These are phyloP conservation scores for Boletus mariae DNA, from an alignment of 1,284 basidiomycete species.

Conservation along the genomic window DNA sequence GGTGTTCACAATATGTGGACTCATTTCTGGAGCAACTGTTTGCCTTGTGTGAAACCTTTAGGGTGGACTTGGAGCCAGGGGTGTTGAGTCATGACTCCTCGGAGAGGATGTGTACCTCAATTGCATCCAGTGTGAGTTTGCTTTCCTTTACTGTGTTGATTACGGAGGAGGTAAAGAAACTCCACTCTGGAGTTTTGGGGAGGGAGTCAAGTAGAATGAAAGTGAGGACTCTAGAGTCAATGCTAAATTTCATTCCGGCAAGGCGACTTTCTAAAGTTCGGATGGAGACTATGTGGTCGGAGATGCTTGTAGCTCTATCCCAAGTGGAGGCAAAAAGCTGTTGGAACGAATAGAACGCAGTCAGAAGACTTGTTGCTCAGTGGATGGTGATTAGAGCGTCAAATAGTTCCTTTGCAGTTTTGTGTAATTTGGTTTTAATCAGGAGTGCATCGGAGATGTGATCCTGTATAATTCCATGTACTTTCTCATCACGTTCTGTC, in stretches of 20 bases:
- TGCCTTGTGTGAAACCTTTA: not conserved
- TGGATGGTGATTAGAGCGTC: not conserved
- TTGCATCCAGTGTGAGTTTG: not conserved
- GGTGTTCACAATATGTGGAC: not conserved
- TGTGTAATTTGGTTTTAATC: not conserved
- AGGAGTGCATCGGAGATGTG: not conserved
- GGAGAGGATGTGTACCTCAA: not conserved
- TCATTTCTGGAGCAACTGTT: not conserved
- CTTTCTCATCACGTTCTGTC: not conserved
- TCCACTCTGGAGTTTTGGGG: not conserved
- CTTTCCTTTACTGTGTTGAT: not conserved
- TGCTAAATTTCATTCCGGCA: slow-evolving; percentile 4
- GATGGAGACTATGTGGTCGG: not conserved
- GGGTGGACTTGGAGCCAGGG: too few relatives aligned
- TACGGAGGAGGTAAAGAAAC: not conserved
- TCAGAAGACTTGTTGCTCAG: not conserved
- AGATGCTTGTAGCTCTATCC: not conserved
- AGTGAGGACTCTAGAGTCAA: slow-evolving; percentile 1
- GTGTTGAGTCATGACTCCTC: not conserved
- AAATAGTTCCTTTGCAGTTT: not conserved
- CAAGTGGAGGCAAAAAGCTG: not conserved
- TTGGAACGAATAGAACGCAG: not conserved
- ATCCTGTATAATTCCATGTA: not conserved
- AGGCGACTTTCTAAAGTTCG: not conserved
- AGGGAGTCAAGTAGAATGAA: slow-evolving; percentile 1